These are phyloP conservation scores for Leptosphaerulina australis DNA, from an alignment of 2,329 filamentous ascomycete species.

Conservation along the genomic window DNA sequence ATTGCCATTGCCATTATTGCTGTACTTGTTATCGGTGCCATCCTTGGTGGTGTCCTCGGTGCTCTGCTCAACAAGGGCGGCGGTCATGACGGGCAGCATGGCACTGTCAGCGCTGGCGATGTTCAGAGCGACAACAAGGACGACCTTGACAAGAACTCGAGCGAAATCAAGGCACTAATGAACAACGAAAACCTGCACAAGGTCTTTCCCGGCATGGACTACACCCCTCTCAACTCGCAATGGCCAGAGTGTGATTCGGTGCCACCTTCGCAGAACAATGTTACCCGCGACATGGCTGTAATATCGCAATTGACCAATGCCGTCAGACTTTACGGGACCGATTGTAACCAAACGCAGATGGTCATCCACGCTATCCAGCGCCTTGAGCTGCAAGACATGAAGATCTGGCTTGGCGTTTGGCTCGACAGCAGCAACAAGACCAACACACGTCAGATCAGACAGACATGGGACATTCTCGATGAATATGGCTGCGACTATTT, in stretches of 20 bases:
- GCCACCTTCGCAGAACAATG: slow-evolving; percentile 89
- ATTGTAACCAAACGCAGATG: slow-evolving; percentile 98
- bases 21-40: slow-evolving; percentile 70
- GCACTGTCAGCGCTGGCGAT: slow-evolving; percentile 34
- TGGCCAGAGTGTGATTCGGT: slow-evolving; percentile 80
- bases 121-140: slow-evolving; percentile 71
- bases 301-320: slow-evolving; percentile 88
- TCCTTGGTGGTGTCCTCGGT: slow-evolving; percentile 76
- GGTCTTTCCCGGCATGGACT: slow-evolving; percentile 94
- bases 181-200: slow-evolving; percentile 84
- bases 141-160: slow-evolving; percentile 74
- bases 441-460: slow-evolving; percentile 77
- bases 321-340: slow-evolving; percentile 88
- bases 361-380: slow-evolving; percentile 79
- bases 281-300: slow-evolving; percentile 88
- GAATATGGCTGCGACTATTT: slow-evolving; percentile 59
- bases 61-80: slow-evolving; percentile 65
- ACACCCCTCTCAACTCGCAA: slow-evolving; percentile 89
- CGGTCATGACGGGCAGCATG: slow-evolving; percentile 31
- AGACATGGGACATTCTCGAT: slow-evolving; percentile 85
- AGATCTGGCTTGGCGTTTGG: slow-evolving; percentile 95
- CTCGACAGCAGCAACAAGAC: slow-evolving; percentile 83
- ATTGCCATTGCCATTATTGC: slow-evolving; percentile 69
- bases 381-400: slow-evolving; percentile 75
- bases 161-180: slow-evolving; percentile 80